These are phyloP conservation scores for Colletotrichum noveboracense DNA, from an alignment of 2,329 filamentous ascomycete genomes.

Conservation along the genomic window DNA sequence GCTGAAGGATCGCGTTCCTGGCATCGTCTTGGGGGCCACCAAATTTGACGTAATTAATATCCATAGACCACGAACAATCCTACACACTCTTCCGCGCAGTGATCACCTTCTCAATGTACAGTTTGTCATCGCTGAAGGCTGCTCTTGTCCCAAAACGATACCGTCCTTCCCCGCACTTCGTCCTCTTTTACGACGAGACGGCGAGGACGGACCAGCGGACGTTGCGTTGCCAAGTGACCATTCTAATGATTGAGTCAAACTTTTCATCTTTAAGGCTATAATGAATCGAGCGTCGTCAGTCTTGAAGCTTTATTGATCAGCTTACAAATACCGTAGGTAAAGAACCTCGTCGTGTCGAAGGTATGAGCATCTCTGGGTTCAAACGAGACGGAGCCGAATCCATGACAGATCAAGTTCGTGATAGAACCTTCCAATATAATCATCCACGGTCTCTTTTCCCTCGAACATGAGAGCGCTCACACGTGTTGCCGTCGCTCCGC, in stretches of 20 bases:
- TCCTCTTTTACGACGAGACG: not conserved
- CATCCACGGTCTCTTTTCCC: not conserved
- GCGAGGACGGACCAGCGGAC: not conserved
- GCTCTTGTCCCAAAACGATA: not conserved
- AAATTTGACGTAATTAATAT: not conserved
- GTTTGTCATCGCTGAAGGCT: not conserved
- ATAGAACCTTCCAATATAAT: not conserved
- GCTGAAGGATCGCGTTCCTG: not conserved
- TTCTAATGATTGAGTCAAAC: not conserved
- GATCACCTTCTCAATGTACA: not conserved
- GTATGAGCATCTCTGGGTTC: not conserved
- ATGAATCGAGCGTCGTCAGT: not conserved
- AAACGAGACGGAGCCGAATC: not conserved
- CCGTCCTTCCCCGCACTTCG: not conserved
- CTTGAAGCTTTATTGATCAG: not conserved
- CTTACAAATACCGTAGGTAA: not conserved
- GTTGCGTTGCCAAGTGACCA: not conserved
- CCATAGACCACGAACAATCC: not conserved
- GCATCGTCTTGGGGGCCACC: not conserved
- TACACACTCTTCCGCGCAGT: fast-evolving
- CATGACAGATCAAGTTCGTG: not conserved
- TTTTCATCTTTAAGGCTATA: fast-evolving
- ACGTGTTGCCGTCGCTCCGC: not conserved
- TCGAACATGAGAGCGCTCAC: not conserved
- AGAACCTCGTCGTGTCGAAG: not conserved